Base-by-base conservation (phyloP, 225 moss, liverwort and hornwort species). In the Thuidium tamariscinum region DNA sequence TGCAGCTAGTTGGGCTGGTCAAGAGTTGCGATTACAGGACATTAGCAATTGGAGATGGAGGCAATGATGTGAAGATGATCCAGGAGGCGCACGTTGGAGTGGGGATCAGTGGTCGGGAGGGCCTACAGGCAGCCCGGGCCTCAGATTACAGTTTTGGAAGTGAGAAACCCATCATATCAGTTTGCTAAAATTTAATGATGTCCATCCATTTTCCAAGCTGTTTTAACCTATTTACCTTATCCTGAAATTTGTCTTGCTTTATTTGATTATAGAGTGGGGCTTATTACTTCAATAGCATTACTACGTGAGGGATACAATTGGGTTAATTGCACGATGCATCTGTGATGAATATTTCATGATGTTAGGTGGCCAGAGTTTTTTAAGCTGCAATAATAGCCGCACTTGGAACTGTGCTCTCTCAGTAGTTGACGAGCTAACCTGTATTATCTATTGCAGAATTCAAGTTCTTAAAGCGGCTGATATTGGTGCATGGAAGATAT, bases 61-160 rank as follows among this genome's bases (percentile, higher is more conserved):
- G 97, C 69, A 99, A 99, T 88, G 99, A 99, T 89, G 96, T 99
- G 54, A 99, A 97, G 90, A 99, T 99, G 99, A 99, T 99, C 85
- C 99, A 99, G 88, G 97, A 95, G 90, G 99, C 99, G 39, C 97
- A 99, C 84, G 91, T 99, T 73, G 99, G 99, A 75, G 99, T 99
- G 78, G 99, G 99, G 62, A 96, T 99, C 57, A 99, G 99, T 93
- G 99, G 99, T 42, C 96, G 95, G 76, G 99, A 99, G 89, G 99
- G 99, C 70, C 88, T 95, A 51, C 99, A 99, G 90, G 99, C 99
- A 84, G 97, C 99, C 85, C 93, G 99, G 29, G 99, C 99, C 83
- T 85, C 99, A 77, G 99, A 99, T 90, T 99, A 93, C 93, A 97
- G 99, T 89, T 90, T 99, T 88, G 97, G 96, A 89, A 98, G 97